Evolutionary conservation across 345 rosid species (phyloP).

Genomic region (Syzygium aqueum): DNA sequence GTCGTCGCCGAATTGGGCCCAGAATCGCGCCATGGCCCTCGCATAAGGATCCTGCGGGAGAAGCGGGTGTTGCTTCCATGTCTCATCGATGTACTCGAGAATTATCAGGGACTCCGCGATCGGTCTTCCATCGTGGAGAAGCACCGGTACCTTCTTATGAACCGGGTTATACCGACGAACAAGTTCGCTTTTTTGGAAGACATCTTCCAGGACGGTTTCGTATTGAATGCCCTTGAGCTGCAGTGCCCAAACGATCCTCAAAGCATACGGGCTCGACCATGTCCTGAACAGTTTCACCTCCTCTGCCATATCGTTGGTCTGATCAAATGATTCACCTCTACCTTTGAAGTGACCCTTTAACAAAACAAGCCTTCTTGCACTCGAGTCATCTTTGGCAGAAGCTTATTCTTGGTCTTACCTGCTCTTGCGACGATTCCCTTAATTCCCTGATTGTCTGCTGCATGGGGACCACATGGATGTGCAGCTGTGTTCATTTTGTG

Average conservation of each 20-base stretch:
- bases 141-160: conserved; percentile 3
- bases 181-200: not conserved
- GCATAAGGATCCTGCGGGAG: not conserved
- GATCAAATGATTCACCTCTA: not conserved
- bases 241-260: conserved; percentile 1
- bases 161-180: not conserved
- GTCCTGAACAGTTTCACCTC: conserved; percentile 4
- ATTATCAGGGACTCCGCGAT: conserved; percentile 4
- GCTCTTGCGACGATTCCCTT: not conserved
- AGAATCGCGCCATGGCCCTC: conserved; percentile 2
- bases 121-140: conserved; percentile 4
- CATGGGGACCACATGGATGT: not conserved
- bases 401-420: not conserved
- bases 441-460: not conserved
- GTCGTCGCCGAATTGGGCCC: conserved; percentile 1
- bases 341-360: not conserved
- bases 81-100: not conserved
- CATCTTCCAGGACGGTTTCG: conserved; percentile 1
- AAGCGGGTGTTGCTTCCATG: conserved; percentile 5
- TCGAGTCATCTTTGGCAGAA: not conserved
- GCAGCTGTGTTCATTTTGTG: not conserved
- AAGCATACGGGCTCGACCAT: conserved; percentile 3
- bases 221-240: conserved; percentile 1
- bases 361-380: not conserved
- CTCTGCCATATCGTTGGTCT: not conserved